Evolutionary conservation across 1,139 yeast species (phyloP).

Genomic region (Yamadazyma diospyri): DNA sequence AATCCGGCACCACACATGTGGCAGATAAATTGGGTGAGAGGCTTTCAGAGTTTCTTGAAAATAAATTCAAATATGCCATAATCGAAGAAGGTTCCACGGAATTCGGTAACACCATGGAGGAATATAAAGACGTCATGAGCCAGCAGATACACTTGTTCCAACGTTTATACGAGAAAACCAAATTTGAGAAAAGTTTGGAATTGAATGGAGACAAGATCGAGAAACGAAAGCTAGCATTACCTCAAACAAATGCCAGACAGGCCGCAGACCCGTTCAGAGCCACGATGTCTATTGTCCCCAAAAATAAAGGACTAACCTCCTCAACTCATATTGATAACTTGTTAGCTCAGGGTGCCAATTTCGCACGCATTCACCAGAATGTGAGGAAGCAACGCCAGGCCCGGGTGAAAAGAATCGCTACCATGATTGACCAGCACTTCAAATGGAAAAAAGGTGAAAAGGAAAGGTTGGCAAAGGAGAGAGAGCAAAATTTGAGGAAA

Average conservation of each 20-base stretch:
- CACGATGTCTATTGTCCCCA: constrained; percentile 37
- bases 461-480: constrained; percentile 71
- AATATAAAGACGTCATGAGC: constrained; percentile 26
- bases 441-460: constrained; percentile 84
- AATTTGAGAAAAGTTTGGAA: constrained; percentile 35
- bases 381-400: constrained; percentile 62
- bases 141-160: constrained; percentile 32
- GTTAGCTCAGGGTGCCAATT: constrained; percentile 68
- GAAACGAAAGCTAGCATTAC: constrained; percentile 41
- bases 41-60: constrained; percentile 52
- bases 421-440: constrained; percentile 83
- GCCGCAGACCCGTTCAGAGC: constrained; percentile 40
- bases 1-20: constrained; percentile 15
- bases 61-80: constrained; percentile 43
- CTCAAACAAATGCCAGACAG: constrained; percentile 40
- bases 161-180: constrained; percentile 29
- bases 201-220: constrained; percentile 44
- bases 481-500: constrained; percentile 61
- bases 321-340: constrained; percentile 70
- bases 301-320: constrained; percentile 39
- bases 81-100: constrained; percentile 39
- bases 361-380: constrained; percentile 70
- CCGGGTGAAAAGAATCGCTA: constrained; percentile 70
- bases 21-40: constrained; percentile 33
- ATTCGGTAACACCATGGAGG: constrained; percentile 31